Evolutionary conservation across 2,329 filamentous ascomycete genomes (phyloP).

Genomic region (Allantophomopsis lycopodina): DNA sequence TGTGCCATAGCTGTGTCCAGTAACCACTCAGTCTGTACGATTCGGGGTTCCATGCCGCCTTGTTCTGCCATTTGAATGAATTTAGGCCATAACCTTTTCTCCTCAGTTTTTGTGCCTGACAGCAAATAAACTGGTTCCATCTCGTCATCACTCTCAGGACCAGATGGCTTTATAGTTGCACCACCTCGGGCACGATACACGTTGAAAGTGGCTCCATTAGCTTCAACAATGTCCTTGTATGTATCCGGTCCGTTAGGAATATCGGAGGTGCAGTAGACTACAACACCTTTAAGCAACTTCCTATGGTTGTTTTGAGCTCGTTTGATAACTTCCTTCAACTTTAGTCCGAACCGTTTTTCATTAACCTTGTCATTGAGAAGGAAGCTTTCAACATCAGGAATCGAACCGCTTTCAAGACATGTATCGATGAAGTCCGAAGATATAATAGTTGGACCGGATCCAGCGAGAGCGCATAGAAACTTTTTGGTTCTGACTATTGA

Average conservation of each 20-base stretch:
- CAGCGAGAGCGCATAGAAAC: constrained; percentile 78
- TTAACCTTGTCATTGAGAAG: constrained; percentile 56
- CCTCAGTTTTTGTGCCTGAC: constrained; percentile 50
- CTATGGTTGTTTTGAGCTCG: constrained; percentile 67
- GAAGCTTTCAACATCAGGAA: constrained; percentile 52
- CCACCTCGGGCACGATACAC: constrained; percentile 64
- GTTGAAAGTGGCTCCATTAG: constrained; percentile 76
- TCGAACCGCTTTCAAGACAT: constrained; percentile 54
- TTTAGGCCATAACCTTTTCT: constrained; percentile 63
- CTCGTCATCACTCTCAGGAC: constrained; percentile 45
- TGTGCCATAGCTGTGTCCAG: constrained; percentile 84
- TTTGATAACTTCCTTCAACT: constrained; percentile 50
- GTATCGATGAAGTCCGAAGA: constrained; percentile 66
- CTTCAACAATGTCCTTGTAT: constrained; percentile 73
- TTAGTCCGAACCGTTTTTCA: constrained; percentile 59
- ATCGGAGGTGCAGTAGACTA: constrained; percentile 71
- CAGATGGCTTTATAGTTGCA: constrained; percentile 49
- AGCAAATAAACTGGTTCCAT: constrained; percentile 74
- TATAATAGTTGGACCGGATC: constrained; percentile 63
- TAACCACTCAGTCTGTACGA: constrained; percentile 83
- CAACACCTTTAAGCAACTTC: constrained; percentile 59
- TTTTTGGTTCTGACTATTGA: constrained; percentile 82
- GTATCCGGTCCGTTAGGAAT: constrained; percentile 74
- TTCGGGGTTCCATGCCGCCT: constrained; percentile 65
- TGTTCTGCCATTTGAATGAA: constrained; percentile 70